Percentiles rank a stretch among this genome's conserved stretches.
phyloP scores from a whole-genome alignment of 2,329 filamentous ascomycete species.

The Nemania serpens region DNA sequence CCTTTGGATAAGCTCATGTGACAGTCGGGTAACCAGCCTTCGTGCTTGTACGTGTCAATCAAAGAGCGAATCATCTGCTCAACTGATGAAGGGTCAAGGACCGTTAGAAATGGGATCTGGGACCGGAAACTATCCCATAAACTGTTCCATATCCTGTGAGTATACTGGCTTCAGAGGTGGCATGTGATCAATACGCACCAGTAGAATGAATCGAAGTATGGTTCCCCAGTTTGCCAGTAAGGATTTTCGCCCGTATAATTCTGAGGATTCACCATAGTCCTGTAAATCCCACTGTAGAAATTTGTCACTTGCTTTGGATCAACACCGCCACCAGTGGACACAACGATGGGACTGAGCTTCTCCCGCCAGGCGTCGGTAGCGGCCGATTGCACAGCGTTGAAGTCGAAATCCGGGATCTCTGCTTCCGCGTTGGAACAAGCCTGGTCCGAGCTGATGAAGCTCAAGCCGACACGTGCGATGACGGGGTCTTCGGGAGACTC shows the following conservation, averaged over 20 bases:
- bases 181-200: slow-evolving; percentile 52
- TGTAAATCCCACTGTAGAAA: slow-evolving; percentile 75
- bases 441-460: slow-evolving; percentile 68
- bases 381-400: slow-evolving; percentile 55
- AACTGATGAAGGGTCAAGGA: slow-evolving; percentile 68
- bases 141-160: slow-evolving; percentile 27
- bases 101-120: slow-evolving; percentile 70
- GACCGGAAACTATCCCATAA: slow-evolving; percentile 75
- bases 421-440: slow-evolving; percentile 70
- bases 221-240: slow-evolving; percentile 66
- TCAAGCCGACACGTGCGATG: slow-evolving; percentile 69
- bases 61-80: slow-evolving; percentile 71
- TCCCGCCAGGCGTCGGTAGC: slow-evolving; percentile 63
- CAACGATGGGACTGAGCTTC: slow-evolving; percentile 62
- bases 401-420: slow-evolving; percentile 72
- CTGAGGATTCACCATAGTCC: slow-evolving; percentile 73
- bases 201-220: slow-evolving; percentile 78
- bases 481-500: slow-evolving; percentile 55
- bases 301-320: slow-evolving; percentile 60
- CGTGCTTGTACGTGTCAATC: slow-evolving; percentile 71
- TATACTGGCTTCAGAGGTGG: not conserved
- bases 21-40: slow-evolving; percentile 76
- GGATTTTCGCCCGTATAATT: slow-evolving; percentile 77
- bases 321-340: slow-evolving; percentile 58
- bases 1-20: slow-evolving; percentile 78